A percentile compares a stretch with the other conserved stretches of the same genome.
These are phyloP conservation scores for Diaporthe vaccinii DNA, from an alignment of 2,329 filamentous ascomycete genomes.

Conservation along the genomic window DNA sequence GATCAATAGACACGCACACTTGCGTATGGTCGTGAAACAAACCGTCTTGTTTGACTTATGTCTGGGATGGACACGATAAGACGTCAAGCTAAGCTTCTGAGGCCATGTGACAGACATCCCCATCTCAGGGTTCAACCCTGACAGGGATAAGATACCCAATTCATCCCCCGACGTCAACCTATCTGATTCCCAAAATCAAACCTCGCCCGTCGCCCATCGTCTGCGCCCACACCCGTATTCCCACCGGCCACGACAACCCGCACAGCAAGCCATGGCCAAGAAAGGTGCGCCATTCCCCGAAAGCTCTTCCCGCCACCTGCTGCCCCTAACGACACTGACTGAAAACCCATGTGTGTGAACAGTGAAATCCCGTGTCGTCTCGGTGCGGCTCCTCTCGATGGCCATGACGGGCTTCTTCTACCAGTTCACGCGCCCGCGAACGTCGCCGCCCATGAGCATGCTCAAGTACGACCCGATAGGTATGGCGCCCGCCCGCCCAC, in stretches of 20 bases:
- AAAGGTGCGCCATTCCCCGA: conserved; percentile 47
- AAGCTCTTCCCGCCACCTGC: too few species aligned
- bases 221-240: background rate
- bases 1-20: background rate
- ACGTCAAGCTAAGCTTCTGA: background rate
- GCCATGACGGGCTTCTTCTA: conserved; percentile 99
- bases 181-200: conserved; percentile 11
- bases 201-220: conserved; percentile 11
- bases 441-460: conserved; percentile 90
- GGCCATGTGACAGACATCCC: background rate
- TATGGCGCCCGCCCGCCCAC: conserved; percentile 55
- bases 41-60: background rate
- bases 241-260: conserved; percentile 21
- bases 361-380: conserved; percentile 93
- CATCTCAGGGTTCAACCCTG: background rate
- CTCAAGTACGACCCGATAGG: conserved; percentile 98
- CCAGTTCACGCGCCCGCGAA: conserved; percentile 86
- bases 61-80: background rate
- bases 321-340: background rate
- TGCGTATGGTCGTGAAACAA: too few species aligned
- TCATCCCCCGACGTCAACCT: conserved; percentile 7
- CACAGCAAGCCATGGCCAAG: conserved; percentile 51
- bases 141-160: background rate
- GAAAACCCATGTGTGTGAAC: conserved; percentile 30
- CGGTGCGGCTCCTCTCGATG: conserved; percentile 97